Conservation (phyloP, 805 yeast genomes). For the Danielozyma ontarioensis region DNA sequence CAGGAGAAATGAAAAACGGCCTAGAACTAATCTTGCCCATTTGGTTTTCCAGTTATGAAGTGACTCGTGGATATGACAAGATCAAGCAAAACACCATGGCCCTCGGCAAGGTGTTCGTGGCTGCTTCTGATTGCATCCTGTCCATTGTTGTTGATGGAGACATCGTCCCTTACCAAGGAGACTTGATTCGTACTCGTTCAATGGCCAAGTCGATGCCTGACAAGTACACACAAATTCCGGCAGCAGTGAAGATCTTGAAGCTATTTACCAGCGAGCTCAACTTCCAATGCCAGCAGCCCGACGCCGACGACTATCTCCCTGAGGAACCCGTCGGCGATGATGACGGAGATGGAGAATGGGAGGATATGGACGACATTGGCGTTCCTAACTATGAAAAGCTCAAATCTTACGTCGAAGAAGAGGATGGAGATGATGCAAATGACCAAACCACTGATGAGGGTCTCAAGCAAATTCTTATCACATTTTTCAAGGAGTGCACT, state of each 20-base stretch:
- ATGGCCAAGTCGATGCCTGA: slow-evolving; percentile 66
- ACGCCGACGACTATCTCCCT: slow-evolving; percentile 32
- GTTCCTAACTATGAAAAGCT: slow-evolving; percentile 60
- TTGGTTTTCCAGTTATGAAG: slow-evolving; percentile 82
- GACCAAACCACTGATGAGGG: slow-evolving; percentile 27
- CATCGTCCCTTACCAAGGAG: slow-evolving; percentile 53
- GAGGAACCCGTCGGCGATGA: slow-evolving; percentile 33
- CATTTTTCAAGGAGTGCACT: slow-evolving; percentile 55
- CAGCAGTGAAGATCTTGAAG: slow-evolving; percentile 67
- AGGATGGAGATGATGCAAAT: slow-evolving; percentile 30
- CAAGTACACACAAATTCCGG: slow-evolving; percentile 59
- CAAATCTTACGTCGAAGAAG: slow-evolving; percentile 49
- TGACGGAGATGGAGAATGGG: slow-evolving; percentile 59
- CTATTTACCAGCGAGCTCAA: slow-evolving; percentile 64
- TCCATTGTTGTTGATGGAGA: slow-evolving; percentile 71
- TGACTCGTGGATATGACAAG: slow-evolving; percentile 70
- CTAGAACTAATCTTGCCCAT: slow-evolving; percentile 59
- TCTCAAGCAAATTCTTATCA: slow-evolving; percentile 36
- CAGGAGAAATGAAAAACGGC: slow-evolving; percentile 28
- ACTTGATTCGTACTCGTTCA: slow-evolving; percentile 78
- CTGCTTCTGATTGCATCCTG: slow-evolving; percentile 51
- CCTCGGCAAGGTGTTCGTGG: slow-evolving; percentile 56
- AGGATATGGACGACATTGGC: slow-evolving; percentile 66
- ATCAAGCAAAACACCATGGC: slow-evolving; percentile 69
- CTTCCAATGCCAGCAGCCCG: slow-evolving; percentile 54